These are phyloP conservation scores for Wallacemonas sp. DNA, from an alignment of 208 protist genomes.

Conservation along the genomic window DNA sequence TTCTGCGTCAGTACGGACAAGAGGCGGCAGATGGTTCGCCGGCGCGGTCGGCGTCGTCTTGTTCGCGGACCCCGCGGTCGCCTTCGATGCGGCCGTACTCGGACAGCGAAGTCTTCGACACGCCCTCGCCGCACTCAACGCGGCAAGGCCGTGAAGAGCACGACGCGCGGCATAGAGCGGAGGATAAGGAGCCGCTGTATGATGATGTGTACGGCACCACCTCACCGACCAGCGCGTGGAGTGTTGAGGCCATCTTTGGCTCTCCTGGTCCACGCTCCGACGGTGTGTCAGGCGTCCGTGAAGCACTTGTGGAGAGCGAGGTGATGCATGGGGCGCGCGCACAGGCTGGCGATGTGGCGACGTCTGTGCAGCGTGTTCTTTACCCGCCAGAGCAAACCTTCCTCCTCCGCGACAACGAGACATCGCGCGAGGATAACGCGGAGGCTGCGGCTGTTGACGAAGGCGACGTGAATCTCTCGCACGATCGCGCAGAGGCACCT, in stretches of 20 bases:
- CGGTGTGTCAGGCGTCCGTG: no score
- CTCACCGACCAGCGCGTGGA: neutral
- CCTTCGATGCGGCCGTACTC: slow-evolving; percentile 6
- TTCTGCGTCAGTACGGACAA: slow-evolving; percentile 1
- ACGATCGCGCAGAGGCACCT: neutral
- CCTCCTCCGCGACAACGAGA: neutral
- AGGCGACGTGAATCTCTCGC: neutral
- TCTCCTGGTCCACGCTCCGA: no score
- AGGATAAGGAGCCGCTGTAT: neutral
- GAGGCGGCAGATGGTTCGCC: neutral
- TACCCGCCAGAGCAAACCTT: neutral
- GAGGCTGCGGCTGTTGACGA: no score
- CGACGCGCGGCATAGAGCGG: no score
- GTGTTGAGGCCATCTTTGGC: neutral
- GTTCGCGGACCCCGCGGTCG: neutral
- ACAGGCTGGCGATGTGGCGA: no score
- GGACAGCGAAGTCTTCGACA: slow-evolving; percentile 3
- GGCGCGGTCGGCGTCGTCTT: neutral
- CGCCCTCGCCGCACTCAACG: neutral
- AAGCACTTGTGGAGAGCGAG: no score
- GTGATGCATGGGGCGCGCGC: no score
- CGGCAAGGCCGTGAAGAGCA: neutral
- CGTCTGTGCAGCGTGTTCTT: slow-evolving; percentile 7
- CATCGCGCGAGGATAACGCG: no score
- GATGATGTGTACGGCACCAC: neutral